Evolutionary conservation across 2,329 filamentous ascomycete genomes (phyloP).

Genomic region (Pestalotiopsis sp.): DNA sequence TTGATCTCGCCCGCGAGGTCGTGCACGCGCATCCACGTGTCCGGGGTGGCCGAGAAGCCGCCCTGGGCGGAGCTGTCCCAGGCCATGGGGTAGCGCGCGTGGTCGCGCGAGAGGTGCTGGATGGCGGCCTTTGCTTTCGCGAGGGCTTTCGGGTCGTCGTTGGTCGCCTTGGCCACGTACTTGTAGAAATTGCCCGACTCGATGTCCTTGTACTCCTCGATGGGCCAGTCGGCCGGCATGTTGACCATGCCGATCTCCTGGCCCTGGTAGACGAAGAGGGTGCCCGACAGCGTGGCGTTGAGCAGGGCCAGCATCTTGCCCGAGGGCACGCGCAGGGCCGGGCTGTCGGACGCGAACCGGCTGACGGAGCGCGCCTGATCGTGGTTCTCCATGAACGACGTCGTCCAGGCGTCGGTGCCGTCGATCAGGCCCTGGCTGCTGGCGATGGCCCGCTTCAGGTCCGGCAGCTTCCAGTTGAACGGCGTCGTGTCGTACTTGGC

Average conservation of each 20-base stretch:
- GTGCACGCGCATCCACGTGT: slow-evolving; percentile 67
- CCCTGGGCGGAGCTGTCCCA: slow-evolving; percentile 62
- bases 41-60: slow-evolving; percentile 58
- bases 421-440: not conserved
- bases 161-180: slow-evolving; percentile 23
- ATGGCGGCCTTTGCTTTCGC: slow-evolving; percentile 7
- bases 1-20: slow-evolving; percentile 64
- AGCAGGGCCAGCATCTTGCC: slow-evolving; percentile 57
- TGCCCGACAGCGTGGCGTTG: slow-evolving; percentile 48
- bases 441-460: slow-evolving; percentile 10
- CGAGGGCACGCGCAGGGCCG: slow-evolving; percentile 40
- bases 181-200: slow-evolving; percentile 51
- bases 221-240: slow-evolving; percentile 46
- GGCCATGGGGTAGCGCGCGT: slow-evolving; percentile 71
- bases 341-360: slow-evolving; percentile 47
- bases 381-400: slow-evolving; percentile 64
- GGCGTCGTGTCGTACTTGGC: slow-evolving; percentile 32
- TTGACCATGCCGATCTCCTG: slow-evolving; percentile 63
- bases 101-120: slow-evolving; percentile 50
- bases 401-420: slow-evolving; percentile 48
- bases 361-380: slow-evolving; percentile 59
- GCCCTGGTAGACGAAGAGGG: slow-evolving; percentile 60
- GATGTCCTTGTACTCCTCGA: slow-evolving; percentile 49
- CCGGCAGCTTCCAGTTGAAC: slow-evolving; percentile 4
- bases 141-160: slow-evolving; percentile 19